These are phyloP conservation scores for Teratosphaeria zuluensis DNA, from an alignment of 2,329 filamentous ascomycete species.

Conservation along the genomic window DNA sequence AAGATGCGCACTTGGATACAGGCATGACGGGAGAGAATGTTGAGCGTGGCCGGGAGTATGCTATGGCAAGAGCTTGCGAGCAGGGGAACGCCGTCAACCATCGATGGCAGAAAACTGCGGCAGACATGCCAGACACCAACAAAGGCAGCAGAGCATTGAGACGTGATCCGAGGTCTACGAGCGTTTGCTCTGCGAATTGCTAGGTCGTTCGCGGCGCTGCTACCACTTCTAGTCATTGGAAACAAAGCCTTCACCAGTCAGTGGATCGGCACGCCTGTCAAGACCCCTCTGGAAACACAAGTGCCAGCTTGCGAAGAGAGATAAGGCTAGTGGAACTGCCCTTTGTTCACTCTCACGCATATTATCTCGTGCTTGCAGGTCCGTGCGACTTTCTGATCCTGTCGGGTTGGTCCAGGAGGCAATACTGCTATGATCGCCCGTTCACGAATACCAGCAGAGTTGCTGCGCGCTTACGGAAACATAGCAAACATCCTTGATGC, in stretches of 20 bases:
- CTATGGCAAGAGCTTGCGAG: neutral
- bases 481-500: neutral
- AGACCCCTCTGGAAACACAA: neutral
- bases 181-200: neutral
- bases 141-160: too few species aligned
- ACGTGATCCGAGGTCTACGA: neutral
- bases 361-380: neutral
- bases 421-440: neutral
- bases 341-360: neutral
- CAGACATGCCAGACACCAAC: too few species aligned
- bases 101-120: too few species aligned
- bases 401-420: neutral
- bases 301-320: neutral
- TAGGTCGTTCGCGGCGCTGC: too few species aligned
- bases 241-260: too few species aligned
- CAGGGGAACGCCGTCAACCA: neutral
- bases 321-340: neutral
- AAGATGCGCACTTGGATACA: too few species aligned
- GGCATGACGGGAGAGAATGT: too few species aligned
- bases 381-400: neutral
- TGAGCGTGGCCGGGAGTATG: neutral
- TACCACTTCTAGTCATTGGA: too few species aligned
- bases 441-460: neutral
- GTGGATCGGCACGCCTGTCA: neutral
- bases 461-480: neutral